Base-by-base conservation (phyloP, 2,329 filamentous ascomycete genomes). In the Pestalotiopsis sp. region DNA sequence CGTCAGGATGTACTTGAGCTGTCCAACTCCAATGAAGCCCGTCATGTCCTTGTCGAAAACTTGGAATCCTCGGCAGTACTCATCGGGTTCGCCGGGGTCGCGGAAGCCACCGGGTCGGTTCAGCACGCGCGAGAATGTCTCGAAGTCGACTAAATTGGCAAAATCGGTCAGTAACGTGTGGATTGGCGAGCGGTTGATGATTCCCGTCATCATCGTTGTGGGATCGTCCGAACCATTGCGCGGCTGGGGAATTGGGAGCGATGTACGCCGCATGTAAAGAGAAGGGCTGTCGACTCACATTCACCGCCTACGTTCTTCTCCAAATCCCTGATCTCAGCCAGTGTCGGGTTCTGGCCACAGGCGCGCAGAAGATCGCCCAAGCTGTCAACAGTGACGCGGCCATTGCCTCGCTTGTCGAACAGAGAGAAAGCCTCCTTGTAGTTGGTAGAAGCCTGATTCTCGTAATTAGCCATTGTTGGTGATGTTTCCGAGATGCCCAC, bases 371-470 rank as follows among this genome's bases (percentile, higher is more conserved):
- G 89, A 81, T 99, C 96, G 75, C 96, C 96, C 68, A 99, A 90
- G 73, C 91, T 92, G 74, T 95, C 92, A 81, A 95, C 87, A 56
- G 92, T 84, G 75, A 98, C 96, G 76, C 95, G 95, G 79, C 95
- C 95, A 80, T 94, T 97, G 80, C 96, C 96, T 82, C 96, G 95
- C 91, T 98, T 98, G 89, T 99, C 96, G 87, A 98, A 99, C 81
- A 99, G 93, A 78, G 95, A 95, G 85, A 99, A 99, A 76, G 96
- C 96, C 91, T 99, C 96, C 88, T 98, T 98, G 94, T 98, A 99
- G 92, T 99, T 98, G 86, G 95, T 98, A 71, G 88, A 91, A 81
- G 89, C 89, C 89, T 91, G 88, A 61, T 72, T 70, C 66, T 75
- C 75, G 71, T 74, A 73, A 72, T 77, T 79, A 79, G 77, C 72